Evolutionary conservation across 75 land plant genomes (phyloP).

Genomic region (Selaginella moellendorffii): DNA sequence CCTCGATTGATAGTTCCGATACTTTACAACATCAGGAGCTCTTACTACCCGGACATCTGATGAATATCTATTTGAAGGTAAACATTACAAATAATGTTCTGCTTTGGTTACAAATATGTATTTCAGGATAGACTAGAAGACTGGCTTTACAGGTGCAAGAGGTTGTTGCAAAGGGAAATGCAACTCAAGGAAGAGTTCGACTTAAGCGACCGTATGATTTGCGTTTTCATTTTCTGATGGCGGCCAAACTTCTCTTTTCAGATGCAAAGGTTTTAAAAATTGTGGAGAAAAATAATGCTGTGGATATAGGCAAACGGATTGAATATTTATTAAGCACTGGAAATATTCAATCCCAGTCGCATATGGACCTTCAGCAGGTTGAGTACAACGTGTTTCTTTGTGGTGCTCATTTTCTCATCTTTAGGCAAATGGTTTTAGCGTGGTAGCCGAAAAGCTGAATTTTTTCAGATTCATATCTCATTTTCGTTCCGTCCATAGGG

Average conservation of each 20-base stretch:
- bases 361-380: constrained; percentile 89
- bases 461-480: constrained; percentile 79
- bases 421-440: constrained; percentile 61
- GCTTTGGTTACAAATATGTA: neutral
- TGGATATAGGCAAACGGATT: constrained; percentile 35
- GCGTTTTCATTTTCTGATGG: neutral
- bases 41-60: constrained; percentile 77
- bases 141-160: constrained; percentile 46
- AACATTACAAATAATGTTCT: neutral
- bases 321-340: constrained; percentile 74
- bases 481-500: constrained; percentile 92
- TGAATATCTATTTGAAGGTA: constrained; percentile 74
- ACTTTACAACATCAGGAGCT: constrained; percentile 87
- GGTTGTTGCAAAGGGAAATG: constrained; percentile 31
- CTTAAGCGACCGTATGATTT: constrained; percentile 37
- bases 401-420: too few species aligned
- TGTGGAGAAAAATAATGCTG: constrained; percentile 42
- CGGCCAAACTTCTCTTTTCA: constrained; percentile 22
- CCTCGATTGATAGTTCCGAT: constrained; percentile 80
- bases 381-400: too few species aligned
- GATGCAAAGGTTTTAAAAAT: constrained; percentile 58
- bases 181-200: constrained; percentile 37
- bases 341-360: constrained; percentile 37
- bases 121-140: constrained; percentile 78
- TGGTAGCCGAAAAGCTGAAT: constrained; percentile 89